Evolutionary conservation across 768 basidiomycete species (phyloP).

Genomic region (Phaeotremella fagi): DNA sequence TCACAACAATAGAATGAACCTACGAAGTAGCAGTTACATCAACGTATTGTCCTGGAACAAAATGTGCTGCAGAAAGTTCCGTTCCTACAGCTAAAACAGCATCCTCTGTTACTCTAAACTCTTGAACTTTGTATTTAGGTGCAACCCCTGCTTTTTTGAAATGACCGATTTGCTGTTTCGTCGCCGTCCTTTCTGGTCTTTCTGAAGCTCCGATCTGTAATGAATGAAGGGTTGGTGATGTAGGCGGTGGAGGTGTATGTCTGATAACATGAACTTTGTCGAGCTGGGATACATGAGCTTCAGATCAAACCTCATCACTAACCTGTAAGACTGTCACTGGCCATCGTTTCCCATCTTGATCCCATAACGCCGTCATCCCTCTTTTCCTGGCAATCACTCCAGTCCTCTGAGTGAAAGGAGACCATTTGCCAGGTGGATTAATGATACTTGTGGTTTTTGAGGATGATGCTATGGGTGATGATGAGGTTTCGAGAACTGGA

Average conservation of each 20-base stretch:
- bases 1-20: slow-evolving; percentile 45
- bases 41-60: slow-evolving; percentile 93
- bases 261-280: slow-evolving; percentile 49
- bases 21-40: slow-evolving; percentile 88
- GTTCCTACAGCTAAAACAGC: slow-evolving; percentile 88
- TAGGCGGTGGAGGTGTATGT: slow-evolving; percentile 30
- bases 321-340: slow-evolving; percentile 96
- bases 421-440: slow-evolving; percentile 61
- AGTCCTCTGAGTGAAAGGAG: slow-evolving; percentile 75
- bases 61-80: slow-evolving; percentile 82
- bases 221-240: slow-evolving; percentile 67
- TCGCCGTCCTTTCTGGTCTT: slow-evolving; percentile 64
- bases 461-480: slow-evolving; percentile 3
- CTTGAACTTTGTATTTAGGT: slow-evolving; percentile 74
- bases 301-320: slow-evolving; percentile 22
- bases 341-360: slow-evolving; percentile 75
- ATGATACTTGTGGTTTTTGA: not conserved
- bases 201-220: slow-evolving; percentile 88
- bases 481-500: slow-evolving; percentile 3
- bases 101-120: slow-evolving; percentile 82
- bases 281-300: slow-evolving; percentile 31
- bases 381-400: slow-evolving; percentile 91
- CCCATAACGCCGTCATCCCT: slow-evolving; percentile 93
- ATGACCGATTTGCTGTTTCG: slow-evolving; percentile 79
- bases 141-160: slow-evolving; percentile 75